Conservation (phyloP, 805 yeast species). For the Saccharomycopsis lassenensis region DNA sequence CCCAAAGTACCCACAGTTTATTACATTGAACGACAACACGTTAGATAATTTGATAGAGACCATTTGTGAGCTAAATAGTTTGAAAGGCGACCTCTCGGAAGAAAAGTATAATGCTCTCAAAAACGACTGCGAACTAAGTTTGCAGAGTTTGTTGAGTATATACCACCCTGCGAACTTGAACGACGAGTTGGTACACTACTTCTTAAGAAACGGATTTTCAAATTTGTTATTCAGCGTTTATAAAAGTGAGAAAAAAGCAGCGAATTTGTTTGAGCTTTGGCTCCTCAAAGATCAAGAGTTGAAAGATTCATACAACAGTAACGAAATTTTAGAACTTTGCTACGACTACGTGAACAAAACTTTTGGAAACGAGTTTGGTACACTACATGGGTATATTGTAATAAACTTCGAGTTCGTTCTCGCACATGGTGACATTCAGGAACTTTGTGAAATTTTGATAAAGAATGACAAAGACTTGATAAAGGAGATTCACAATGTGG, state of each 20-base stretch:
- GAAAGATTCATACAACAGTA: conserved; percentile 24
- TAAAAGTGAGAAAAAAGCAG: conserved; percentile 38
- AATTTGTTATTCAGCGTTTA: conserved; percentile 51
- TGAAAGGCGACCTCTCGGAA: conserved; percentile 1
- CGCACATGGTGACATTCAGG: conserved; percentile 3
- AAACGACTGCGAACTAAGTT: conserved; percentile 63
- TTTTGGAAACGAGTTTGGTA: too few species aligned
- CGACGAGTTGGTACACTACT: conserved; percentile 32
- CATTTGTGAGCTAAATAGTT: conserved; percentile 31
- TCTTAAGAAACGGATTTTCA: conserved; percentile 45
- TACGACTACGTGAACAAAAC: conserved; percentile 15
- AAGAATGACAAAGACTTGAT: conserved; percentile 2
- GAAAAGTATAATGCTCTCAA: conserved; percentile 23
- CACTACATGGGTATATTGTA: too few species aligned
- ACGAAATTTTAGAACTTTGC: conserved; percentile 22
- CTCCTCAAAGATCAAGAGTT: conserved; percentile 22
- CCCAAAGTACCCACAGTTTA: conserved; percentile 77
- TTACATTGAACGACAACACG: conserved; percentile 54
- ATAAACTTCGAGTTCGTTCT: conserved; percentile 6
- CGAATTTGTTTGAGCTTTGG: conserved; percentile 48
- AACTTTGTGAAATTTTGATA: conserved; percentile 6
- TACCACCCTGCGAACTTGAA: conserved; percentile 50
- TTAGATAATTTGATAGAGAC: conserved; percentile 37
- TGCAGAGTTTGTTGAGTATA: conserved; percentile 57
- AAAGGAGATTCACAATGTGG: conserved; percentile 6